phyloP scores from a whole-genome alignment of 2,329 filamentous ascomycete genomes.

The Xylaria sp. region DNA sequence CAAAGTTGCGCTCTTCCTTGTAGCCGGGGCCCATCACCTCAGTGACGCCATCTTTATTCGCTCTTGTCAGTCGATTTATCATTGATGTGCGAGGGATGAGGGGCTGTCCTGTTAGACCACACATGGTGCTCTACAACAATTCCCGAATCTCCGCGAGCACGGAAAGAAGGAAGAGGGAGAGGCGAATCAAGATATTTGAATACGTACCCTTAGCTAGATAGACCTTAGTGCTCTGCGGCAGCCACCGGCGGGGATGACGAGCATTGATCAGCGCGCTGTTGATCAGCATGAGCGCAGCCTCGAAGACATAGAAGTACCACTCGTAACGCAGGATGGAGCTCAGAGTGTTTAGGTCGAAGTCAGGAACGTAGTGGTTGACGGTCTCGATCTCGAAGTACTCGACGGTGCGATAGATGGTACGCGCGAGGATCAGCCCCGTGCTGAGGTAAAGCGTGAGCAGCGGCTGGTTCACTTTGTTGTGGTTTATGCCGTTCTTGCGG shows the following conservation, averaged over 20 bases:
- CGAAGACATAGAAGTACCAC: conserved; percentile 65
- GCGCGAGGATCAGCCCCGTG: conserved; percentile 53
- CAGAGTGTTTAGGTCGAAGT: conserved; percentile 45
- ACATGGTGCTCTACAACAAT: no score
- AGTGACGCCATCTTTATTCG: conserved; percentile 48
- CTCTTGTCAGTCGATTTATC: not conserved
- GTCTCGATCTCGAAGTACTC: conserved; percentile 61
- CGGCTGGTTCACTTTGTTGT: conserved; percentile 40
- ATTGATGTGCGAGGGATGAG: not conserved
- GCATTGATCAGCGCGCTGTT: conserved; percentile 58
- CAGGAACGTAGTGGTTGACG: conserved; percentile 47
- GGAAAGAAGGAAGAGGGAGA: no score
- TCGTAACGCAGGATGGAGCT: conserved; percentile 60
- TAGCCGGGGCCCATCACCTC: conserved; percentile 57
- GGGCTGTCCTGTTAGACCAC: no score
- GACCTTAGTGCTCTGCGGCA: conserved; percentile 54
- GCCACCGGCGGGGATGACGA: conserved; percentile 55
- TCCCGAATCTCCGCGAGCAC: no score
- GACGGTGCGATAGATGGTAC: conserved; percentile 63
- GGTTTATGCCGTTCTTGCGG: conserved; percentile 43
- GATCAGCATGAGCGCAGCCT: conserved; percentile 57
- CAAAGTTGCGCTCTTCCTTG: conserved; percentile 52
- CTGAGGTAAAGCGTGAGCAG: conserved; percentile 59
- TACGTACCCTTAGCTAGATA: conserved; percentile 52
- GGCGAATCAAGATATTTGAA: not conserved